These are phyloP conservation scores for Carallia pectinifolia DNA, from an alignment of 345 rosid species.

Conservation along the genomic window DNA sequence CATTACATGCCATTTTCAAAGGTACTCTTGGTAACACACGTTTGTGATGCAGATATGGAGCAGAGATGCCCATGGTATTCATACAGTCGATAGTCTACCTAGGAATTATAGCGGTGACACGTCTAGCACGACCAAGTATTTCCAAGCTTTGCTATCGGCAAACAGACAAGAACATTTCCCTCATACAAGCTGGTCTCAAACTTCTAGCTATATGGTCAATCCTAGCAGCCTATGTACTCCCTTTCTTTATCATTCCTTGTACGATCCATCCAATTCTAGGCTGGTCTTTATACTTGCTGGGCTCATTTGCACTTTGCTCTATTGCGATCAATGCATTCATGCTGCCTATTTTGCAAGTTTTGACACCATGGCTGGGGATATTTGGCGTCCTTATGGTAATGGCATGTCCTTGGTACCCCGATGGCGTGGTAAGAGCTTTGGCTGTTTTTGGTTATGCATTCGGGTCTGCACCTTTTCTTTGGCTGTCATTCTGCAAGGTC, in stretches of 20 bases:
- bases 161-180: constrained; percentile 50
- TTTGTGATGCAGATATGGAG: constrained; percentile 48
- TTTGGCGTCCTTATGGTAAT: constrained; percentile 68
- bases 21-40: constrained; percentile 1
- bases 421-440: constrained; percentile 70
- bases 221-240: constrained; percentile 62
- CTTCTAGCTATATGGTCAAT: constrained; percentile 61
- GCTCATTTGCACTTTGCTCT: constrained; percentile 58
- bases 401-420: constrained; percentile 73
- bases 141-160: constrained; percentile 75
- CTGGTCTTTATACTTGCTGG: constrained; percentile 76
- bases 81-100: constrained; percentile 62
- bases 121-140: constrained; percentile 67
- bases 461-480: constrained; percentile 63
- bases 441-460: constrained; percentile 72
- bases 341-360: constrained; percentile 57
- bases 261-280: constrained; percentile 81
- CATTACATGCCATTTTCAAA: background rate
- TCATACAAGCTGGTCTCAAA: constrained; percentile 58
- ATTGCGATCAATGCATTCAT: constrained; percentile 64
- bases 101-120: constrained; percentile 60
- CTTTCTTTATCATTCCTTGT: constrained; percentile 72
- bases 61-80: constrained; percentile 71
- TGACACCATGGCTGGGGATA: constrained; percentile 67
- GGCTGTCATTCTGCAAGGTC: constrained; percentile 58